phyloP scores from a whole-genome alignment of 371 early-diverging fungal genomes.

The Mucor sp. region DNA sequence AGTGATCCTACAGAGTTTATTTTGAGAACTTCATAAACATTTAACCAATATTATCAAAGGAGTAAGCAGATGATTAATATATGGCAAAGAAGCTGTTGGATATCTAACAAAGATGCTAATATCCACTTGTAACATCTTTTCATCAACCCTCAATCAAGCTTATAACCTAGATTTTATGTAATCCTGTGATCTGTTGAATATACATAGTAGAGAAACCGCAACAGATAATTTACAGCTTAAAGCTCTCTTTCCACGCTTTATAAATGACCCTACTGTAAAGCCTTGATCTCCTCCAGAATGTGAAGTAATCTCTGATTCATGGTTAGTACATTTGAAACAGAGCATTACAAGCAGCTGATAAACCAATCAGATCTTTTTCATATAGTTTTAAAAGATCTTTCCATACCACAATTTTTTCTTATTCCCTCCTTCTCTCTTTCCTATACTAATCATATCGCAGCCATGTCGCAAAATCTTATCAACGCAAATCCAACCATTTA shows the following conservation, averaged over 20 bases:
- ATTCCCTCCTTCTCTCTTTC: background rate
- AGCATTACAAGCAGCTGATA: background rate
- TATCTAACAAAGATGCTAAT: background rate
- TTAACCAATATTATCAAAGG: background rate
- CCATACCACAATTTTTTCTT: background rate
- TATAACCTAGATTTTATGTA: background rate
- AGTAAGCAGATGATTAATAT: background rate
- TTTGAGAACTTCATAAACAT: no score
- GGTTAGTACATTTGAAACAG: background rate
- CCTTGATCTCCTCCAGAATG: background rate
- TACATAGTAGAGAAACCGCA: background rate
- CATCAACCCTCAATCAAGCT: background rate
- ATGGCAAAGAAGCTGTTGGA: constrained; percentile 3
- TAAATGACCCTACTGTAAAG: background rate
- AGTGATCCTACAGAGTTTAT: no score
- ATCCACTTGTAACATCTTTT: background rate
- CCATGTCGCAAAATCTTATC: constrained; percentile 52
- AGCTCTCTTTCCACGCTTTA: background rate
- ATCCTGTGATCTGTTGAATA: background rate
- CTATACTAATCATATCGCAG: background rate
- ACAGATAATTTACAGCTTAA: no score
- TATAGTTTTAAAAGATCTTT: background rate
- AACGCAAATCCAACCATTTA: constrained; percentile 90
- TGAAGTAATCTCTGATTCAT: background rate
- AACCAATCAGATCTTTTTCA: background rate